Evolutionary conservation across 2,329 filamentous ascomycete species (phyloP).

Genomic region (Harringtonia lauricola): DNA sequence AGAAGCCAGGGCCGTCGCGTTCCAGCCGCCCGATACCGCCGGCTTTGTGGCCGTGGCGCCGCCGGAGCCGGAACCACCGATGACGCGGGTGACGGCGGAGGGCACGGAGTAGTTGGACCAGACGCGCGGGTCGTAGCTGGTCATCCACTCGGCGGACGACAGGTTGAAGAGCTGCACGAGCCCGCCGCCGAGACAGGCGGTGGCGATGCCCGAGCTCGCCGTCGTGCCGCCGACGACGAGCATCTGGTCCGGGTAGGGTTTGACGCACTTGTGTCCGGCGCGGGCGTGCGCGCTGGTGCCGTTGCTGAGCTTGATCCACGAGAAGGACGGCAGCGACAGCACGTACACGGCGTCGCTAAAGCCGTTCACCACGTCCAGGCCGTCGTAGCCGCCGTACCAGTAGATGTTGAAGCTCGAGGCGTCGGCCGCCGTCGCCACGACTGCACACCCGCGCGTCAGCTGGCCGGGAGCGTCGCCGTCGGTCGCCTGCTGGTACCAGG

Average conservation of each 20-base stretch:
- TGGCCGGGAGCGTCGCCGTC: slow-evolving; percentile 47
- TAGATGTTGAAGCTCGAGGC: slow-evolving; percentile 71
- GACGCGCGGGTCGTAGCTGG: slow-evolving; percentile 53
- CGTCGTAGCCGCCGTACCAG: slow-evolving; percentile 69
- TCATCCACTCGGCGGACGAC: slow-evolving; percentile 56
- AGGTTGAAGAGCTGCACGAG: slow-evolving; percentile 62
- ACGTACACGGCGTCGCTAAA: slow-evolving; percentile 67
- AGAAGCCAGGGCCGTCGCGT: slow-evolving; percentile 30
- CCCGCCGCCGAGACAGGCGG: slow-evolving; percentile 37
- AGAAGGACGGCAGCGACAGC: slow-evolving; percentile 68
- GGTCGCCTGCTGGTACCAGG: slow-evolving; percentile 66
- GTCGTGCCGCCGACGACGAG: slow-evolving; percentile 57
- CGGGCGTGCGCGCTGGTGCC: slow-evolving; percentile 43
- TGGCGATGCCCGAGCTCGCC: slow-evolving; percentile 12
- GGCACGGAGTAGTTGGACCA: slow-evolving; percentile 62
- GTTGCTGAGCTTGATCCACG: slow-evolving; percentile 50
- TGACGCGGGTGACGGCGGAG: slow-evolving; percentile 45
- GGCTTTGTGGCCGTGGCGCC: slow-evolving; percentile 61
- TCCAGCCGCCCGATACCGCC: slow-evolving; percentile 42
- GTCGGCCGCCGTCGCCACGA: slow-evolving; percentile 61
- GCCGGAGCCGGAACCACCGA: slow-evolving; percentile 56
- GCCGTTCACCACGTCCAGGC: slow-evolving; percentile 24
- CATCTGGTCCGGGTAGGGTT: slow-evolving; percentile 71
- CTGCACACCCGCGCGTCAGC: slow-evolving; percentile 58
- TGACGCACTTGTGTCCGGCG: slow-evolving; percentile 65